These are phyloP conservation scores for Ustilago hordei DNA, from an alignment of 1,284 basidiomycete genomes.

Conservation along the genomic window DNA sequence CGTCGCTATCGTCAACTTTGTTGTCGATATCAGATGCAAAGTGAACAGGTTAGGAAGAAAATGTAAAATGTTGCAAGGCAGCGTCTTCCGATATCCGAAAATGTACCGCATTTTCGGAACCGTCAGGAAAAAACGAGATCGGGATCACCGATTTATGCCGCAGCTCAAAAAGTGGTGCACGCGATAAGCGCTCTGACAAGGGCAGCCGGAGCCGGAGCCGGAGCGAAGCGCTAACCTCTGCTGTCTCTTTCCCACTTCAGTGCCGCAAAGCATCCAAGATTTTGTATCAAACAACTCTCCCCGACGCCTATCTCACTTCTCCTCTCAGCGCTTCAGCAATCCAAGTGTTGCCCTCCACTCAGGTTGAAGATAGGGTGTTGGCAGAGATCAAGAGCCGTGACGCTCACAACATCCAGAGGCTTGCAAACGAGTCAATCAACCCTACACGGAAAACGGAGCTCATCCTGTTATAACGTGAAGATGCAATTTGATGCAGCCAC, in stretches of 20 bases:
- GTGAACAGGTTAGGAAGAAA: constrained; percentile 2
- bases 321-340: neutral
- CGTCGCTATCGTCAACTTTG: constrained; percentile 4
- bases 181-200: neutral
- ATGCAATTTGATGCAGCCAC: too few species aligned
- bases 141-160: neutral
- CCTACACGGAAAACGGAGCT: too few species aligned
- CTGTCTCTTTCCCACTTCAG: neutral
- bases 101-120: constrained; percentile 10
- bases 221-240: neutral
- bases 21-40: constrained; percentile 6
- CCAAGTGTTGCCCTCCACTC: too few species aligned
- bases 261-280: neutral
- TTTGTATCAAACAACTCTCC: neutral
- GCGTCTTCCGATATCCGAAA: constrained; percentile 13
- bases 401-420: too few species aligned
- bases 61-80: constrained; percentile 14
- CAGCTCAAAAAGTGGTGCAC: neutral
- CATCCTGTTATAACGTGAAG: too few species aligned
- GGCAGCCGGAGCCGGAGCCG: neutral
- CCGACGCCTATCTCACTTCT: neutral
- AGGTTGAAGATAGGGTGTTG: too few species aligned
- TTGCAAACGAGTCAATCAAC: too few species aligned
- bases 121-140: neutral
- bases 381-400: too few species aligned